Conservation (phyloP, 2,329 filamentous ascomycete genomes). For the Colletotrichum sp. region DNA sequence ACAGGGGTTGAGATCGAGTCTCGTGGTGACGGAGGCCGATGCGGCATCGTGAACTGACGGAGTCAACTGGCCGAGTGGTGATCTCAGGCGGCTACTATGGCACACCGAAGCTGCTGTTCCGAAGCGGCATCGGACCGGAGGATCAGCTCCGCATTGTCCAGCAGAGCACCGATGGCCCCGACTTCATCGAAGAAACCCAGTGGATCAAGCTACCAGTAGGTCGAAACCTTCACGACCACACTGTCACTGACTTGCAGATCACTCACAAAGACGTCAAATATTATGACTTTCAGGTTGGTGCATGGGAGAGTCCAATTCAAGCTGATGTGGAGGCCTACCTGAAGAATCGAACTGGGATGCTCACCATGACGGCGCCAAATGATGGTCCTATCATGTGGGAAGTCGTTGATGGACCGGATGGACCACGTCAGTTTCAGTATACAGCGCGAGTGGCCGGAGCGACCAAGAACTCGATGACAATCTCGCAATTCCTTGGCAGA, state of each 20-base stretch:
- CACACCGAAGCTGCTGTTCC: background rate
- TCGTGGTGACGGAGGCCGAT: background rate
- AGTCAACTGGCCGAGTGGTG: background rate
- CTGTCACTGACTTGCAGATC: background rate
- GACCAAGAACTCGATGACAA: background rate
- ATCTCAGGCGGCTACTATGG: background rate
- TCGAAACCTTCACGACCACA: background rate
- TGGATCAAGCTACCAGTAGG: background rate
- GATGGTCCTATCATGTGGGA: background rate
- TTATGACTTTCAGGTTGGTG: background rate
- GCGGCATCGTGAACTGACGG: background rate
- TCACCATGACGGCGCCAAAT: background rate
- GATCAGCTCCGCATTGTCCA: background rate
- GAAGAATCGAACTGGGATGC: background rate
- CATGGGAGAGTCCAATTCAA: background rate
- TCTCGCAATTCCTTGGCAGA: background rate
- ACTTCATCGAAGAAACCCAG: background rate
- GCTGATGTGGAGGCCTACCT: background rate
- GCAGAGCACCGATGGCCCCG: background rate
- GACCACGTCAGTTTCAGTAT: background rate
- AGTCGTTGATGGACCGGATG: background rate
- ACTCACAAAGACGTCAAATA: background rate
- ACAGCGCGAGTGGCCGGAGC: background rate
- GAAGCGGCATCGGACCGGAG: background rate
- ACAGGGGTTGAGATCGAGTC: background rate